Evolutionary conservation across 1,139 yeast species (phyloP), one percentile per base, ranked within the genome.

Genomic region (Diutina rugosa): DNA sequence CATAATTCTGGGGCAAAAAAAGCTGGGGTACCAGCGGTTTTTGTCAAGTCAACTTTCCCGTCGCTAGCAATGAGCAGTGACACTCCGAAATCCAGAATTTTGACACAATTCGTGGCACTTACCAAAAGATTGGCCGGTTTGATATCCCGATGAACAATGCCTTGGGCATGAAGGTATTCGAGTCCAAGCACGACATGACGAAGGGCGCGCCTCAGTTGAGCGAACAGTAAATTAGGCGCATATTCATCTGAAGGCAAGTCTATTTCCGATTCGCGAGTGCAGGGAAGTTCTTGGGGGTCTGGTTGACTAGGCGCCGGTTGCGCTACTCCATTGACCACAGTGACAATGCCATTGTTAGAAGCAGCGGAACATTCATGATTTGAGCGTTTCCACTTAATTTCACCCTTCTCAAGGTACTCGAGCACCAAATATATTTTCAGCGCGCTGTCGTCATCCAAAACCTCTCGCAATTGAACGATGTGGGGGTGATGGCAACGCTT

Each of bases 81-180:
- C 9, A 95, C 97, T 21, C 99, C 99, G 71, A 95, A 95, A 72
- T 93, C 99, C 32, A 96, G 87, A 44, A 95, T 95, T 69, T 93
- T 93, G 38, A 93, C 98, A 5, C 79, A 76, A 57, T 86, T 84
- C 61, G 87, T 85, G 21, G 81, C 76, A 46, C 89, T 79, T 4
- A 90, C 83, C 57, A 95, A 76, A 58, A 95, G 71, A 66, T 95
- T 95, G 2, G 99, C 97, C 0, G 99, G 99, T 67, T 95, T 95
- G 59, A 95, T 93, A 69, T 95, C 99, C 59, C 99, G 80, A 69
- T 95, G 99, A 21, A 95, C 89, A 57, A 95, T 90, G 6, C 97
- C 97, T 68, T 90, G 96, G 64, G 84, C 77, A 71, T 95, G 99
- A 61, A 95, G 72, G 69, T 95, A 95, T 68, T 95, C 99, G 55